Base-by-base conservation (phyloP, 768 basidiomycete genomes). In the Chalciporus sphaerocephalus region DNA sequence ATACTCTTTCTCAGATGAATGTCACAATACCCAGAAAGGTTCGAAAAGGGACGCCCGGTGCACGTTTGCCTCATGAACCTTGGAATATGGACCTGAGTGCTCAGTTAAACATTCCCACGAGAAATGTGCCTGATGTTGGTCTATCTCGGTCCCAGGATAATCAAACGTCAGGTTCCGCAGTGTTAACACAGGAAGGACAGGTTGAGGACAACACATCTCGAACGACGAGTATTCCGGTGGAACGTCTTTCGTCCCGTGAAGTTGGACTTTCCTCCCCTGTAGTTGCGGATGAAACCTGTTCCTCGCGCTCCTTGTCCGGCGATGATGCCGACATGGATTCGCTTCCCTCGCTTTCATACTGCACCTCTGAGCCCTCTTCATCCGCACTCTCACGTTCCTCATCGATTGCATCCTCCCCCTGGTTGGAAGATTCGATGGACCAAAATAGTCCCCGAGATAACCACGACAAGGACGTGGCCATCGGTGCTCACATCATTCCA, bases 361-460 rank as follows among this genome's bases (percentile, higher is more conserved):
- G 62, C 32, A 46, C 58, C 44, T 64, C 60, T 30, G 67, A 60
- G 42, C 62, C 57, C 49, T 66, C 58, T 48, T 67, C 59, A 9
- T 59, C 61, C 55, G 61, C 70, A 5, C 63, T 72, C 49, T 74
- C 76, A 51, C 69, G 70, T 24, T 70, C 76, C 10, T 56, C 70
- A 5, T 77, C 76, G 5, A 51, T 57, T 38, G 68, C 62, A 17
- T 70, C 70, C 0, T 74, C 70, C 11, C 46, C 60, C 28, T 63
- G 51, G 25, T 54, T 45, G 15, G 55, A 54, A 11, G 36, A 13
- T 40, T n/a, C 44, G 32, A 22, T 49, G 45, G 36, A 52, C 56
- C 43, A 57, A 61, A 49, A 53, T 54, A 45, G 40, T 37, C 22
- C 58, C 25, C 24, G 41, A 46, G 40, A 59, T 42, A 32, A 40